Percentiles rank a stretch among this genome's conserved stretches.
Evolutionary conservation across 306 rosid genomes (phyloP).

Genomic region (Vigna unguiculata): DNA sequence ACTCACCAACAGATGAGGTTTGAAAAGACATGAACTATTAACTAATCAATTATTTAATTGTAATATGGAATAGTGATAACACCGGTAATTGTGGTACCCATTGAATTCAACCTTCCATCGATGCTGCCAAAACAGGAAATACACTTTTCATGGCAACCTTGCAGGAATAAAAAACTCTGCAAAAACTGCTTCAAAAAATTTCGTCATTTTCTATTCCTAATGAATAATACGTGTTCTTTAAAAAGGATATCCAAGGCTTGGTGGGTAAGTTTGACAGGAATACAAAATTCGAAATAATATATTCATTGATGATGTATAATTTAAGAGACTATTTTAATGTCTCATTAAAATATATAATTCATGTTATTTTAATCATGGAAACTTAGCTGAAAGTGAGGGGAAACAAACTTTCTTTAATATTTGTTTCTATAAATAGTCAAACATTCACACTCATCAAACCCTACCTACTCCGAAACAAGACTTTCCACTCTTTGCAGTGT

Average conservation of each 20-base stretch:
- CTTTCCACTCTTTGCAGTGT: slow-evolving; percentile 31
- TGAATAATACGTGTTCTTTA: not conserved
- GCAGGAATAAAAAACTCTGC: slow-evolving; percentile 2
- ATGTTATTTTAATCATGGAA: not conserved
- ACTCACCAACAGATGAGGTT: slow-evolving; percentile 61
- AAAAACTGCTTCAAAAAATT: slow-evolving; percentile 49
- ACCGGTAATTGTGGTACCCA: slow-evolving; percentile 12
- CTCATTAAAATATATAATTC: not conserved
- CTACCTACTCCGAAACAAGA: slow-evolving; percentile 1
- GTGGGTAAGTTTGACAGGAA: not conserved
- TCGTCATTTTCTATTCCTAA: slow-evolving; percentile 36
- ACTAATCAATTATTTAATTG: slow-evolving; percentile 31
- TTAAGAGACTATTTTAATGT: not conserved
- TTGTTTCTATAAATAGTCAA: slow-evolving; percentile 37
- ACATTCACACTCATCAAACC: not conserved
- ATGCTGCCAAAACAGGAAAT: slow-evolving; percentile 48
- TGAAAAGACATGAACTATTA: slow-evolving; percentile 55
- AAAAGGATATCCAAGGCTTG: not conserved
- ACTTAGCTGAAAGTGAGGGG: not conserved
- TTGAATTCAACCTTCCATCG: slow-evolving; percentile 8
- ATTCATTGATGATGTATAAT: too few species aligned
- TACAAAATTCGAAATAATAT: too few species aligned
- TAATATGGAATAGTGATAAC: slow-evolving; percentile 18
- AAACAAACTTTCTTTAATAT: not conserved
- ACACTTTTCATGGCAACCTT: slow-evolving; percentile 44